Evolutionary conservation across 345 rosid genomes (phyloP), one percentile per base, ranked within the genome.

Genomic region (Populus ilicifolia): DNA sequence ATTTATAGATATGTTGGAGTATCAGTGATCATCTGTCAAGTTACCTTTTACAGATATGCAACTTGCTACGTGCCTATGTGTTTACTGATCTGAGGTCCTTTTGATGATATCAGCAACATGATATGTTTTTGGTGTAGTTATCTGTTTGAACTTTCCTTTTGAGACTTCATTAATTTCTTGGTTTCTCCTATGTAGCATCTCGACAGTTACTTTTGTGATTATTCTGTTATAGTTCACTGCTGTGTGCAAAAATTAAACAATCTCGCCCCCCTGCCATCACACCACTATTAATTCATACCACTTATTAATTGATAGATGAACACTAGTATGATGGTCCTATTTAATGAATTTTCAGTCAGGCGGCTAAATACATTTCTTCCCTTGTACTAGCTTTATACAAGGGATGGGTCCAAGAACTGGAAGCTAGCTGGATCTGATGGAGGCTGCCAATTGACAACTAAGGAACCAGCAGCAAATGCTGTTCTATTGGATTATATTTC

Each of bases 391-490:
- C 94, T 93, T 77, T 91, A 87, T 81, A 84, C 87, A 69, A 90
- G 88, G 87, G 98, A 92, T 87, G 91, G 90, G 77, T 96, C 94
- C 70, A 95, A 87, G 91, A 92, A 81, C 79, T 96, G 98, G 99
- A 92, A 89, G 88, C 80, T 85, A 36, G 88, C 82, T 65, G 92
- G 91, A 78, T 75, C 90, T 0, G 94, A 90, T 80, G 90, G 90
- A 80, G 89, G 93, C 84, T 84, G 88, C 84, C 87, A 75, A 62
- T 82, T 96, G 84, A 81, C 85, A 16, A 76, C 80, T 50, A 93
- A 90, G 90, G 99, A 92, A 81, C 95, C 98, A 78, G 88, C 94
- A 2, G 97, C 98, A 30, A 93, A 91, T 83, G 71, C 77, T 74
- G 85, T 93, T 69, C 77, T 96, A 48, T 75, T 78, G 71, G 99